Evolutionary conservation across 2,329 filamentous ascomycete species (phyloP), one percentile per base, ranked within the genome.

Genomic region (Hypoxylon sp.): DNA sequence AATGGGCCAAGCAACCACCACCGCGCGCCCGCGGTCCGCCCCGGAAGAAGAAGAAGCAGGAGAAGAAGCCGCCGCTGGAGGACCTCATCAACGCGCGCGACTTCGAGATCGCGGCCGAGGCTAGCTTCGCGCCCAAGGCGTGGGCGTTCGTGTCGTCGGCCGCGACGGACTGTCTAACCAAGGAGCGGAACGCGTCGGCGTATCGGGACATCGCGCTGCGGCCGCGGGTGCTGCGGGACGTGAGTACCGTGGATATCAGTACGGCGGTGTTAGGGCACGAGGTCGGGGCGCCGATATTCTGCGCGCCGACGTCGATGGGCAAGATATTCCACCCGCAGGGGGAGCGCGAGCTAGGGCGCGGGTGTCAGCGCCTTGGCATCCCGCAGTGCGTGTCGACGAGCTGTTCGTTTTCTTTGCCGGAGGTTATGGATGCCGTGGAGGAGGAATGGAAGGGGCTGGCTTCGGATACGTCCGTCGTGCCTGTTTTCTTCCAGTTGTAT

Each of bases 71-170:
- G 2, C 81, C 84, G 2, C 76, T 88, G 11, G 76, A 82, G n/a
- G 82, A 79, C 10, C 71, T 89, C 22, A 85, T 89, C 71, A 87
- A 81, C 68, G 78, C 84, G 6, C 79, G 87, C 64, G 88, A 91
- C 76, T 90, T 90, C 71, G 82, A 86, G 53, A 61, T 77, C 10
- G 85, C 84, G 0, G 88, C 88, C 3, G 80, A 82, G 15, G 78
- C 79, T 24, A 84, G 82, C 5, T 80, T 89, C 49, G 81, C 81
- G 7, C 81, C 83, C 20, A 91, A 91, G 71, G 85, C 88, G n/a
- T 90, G 87, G 86, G 89, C 88, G 0, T 91, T 90, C 71, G 85
- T 88, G 72, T 89, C 86, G 19, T 89, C 87, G 7, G 89, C 88
- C 1, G 85, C 88, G 10, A 90, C 87, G 5, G 89, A 84, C 71